A percentile compares a stretch with the other conserved stretches of the same genome.
phyloP scores from a whole-genome alignment of 352 stramenopile genomes.

The Salisapilia sapeloensis region DNA sequence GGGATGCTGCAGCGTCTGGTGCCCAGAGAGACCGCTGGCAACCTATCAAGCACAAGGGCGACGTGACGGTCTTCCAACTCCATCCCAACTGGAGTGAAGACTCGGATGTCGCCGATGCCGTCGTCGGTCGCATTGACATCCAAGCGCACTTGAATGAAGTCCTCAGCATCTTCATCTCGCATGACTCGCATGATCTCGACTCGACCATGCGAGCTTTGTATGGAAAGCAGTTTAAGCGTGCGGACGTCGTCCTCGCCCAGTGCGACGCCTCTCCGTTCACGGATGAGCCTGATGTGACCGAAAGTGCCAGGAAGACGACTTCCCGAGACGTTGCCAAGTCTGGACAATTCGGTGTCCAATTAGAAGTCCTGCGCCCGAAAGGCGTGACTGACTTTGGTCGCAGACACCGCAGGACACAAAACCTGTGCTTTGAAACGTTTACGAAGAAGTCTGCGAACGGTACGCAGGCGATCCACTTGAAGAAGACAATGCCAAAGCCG shows the following conservation, averaged over 20 bases:
- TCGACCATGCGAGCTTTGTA: slow-evolving; percentile 28
- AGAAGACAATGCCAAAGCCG: slow-evolving; percentile 39
- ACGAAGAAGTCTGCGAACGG: slow-evolving; percentile 23
- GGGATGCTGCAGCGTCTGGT: too few species aligned
- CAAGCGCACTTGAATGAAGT: slow-evolving; percentile 44
- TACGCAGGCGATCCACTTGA: slow-evolving; percentile 32
- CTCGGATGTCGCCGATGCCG: slow-evolving; percentile 19
- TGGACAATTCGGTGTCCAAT: not conserved
- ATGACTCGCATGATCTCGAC: slow-evolving; percentile 20
- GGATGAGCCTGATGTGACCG: not conserved
- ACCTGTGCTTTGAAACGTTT: slow-evolving; percentile 30
- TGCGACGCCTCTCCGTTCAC: slow-evolving; percentile 10
- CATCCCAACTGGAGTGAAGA: slow-evolving; percentile 18
- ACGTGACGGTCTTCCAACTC: too few species aligned
- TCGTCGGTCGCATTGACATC: slow-evolving; percentile 31
- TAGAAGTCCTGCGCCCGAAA: not conserved
- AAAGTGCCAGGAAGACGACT: too few species aligned
- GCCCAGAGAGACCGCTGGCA: too few species aligned
- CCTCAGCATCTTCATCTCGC: slow-evolving; percentile 29
- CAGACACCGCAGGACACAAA: slow-evolving; percentile 12
- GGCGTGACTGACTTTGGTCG: not conserved
- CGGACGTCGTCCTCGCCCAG: slow-evolving; percentile 28
- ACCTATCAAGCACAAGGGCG: too few species aligned
- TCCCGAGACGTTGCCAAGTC: too few species aligned
- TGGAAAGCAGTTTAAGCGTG: slow-evolving; percentile 26